Percentiles rank a stretch among this genome's conserved stretches.
phyloP scores from a whole-genome alignment of 306 rosid species.

The Abrus precatorius region DNA sequence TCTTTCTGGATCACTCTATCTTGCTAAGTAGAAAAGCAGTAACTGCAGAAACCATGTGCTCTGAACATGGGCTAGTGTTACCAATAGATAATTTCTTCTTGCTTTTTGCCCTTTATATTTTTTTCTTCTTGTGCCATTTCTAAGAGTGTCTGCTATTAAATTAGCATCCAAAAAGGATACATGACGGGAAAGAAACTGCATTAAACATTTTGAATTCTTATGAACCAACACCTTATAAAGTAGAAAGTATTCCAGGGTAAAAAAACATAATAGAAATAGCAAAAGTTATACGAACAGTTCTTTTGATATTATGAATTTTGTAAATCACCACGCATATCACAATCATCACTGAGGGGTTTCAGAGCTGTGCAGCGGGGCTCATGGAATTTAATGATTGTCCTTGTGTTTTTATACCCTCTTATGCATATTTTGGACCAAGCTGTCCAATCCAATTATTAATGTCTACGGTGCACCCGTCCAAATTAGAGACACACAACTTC shows the following conservation, averaged over 20 bases:
- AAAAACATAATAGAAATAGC: neutral
- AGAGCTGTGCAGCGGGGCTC: conserved; percentile 23
- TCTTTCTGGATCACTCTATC: conserved; percentile 1
- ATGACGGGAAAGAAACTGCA: neutral
- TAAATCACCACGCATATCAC: neutral
- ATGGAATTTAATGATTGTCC: conserved; percentile 39
- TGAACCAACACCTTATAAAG: neutral
- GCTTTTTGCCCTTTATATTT: no score
- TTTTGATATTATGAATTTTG: neutral
- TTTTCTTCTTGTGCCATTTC: neutral
- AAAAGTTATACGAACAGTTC: neutral
- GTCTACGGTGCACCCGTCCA: neutral
- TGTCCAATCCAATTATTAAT: conserved; percentile 4
- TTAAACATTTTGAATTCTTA: neutral
- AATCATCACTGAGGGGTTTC: conserved; percentile 15
- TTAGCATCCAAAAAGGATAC: neutral
- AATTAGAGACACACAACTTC: conserved; percentile 3
- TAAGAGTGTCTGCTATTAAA: neutral
- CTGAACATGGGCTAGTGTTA: conserved; percentile 9
- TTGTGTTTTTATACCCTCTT: conserved; percentile 9
- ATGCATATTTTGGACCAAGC: conserved; percentile 28
- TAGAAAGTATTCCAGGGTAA: neutral
- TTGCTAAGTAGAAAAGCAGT: conserved; percentile 12
- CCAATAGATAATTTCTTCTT: neutral
- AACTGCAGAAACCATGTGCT: conserved; percentile 42